Conservation (phyloP, 768 basidiomycete genomes). For the Rhodosporidiobolus odoratus region DNA sequence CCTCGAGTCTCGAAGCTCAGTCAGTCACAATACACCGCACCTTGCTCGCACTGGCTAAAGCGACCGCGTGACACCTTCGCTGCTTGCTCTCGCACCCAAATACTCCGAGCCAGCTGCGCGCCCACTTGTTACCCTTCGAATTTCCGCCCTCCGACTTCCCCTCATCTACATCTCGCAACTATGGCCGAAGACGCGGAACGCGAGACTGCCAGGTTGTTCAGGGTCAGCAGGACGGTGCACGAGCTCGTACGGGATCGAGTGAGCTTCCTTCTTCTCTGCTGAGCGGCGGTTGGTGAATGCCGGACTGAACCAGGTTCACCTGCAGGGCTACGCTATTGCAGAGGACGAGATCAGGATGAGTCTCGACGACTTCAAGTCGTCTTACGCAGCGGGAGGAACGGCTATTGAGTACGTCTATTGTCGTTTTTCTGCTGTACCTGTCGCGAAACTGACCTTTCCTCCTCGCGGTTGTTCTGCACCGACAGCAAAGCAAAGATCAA, state of each 20-base stretch:
- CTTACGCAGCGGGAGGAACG: conserved; percentile 64
- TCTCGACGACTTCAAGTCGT: conserved; percentile 66
- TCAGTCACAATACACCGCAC: too few relatives aligned
- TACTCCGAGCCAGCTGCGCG: background rate
- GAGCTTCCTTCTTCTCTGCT: conserved; percentile 37
- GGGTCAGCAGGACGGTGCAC: conserved; percentile 91
- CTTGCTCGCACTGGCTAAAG: too few relatives aligned
- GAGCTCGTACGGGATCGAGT: conserved; percentile 95
- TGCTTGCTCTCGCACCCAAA: background rate
- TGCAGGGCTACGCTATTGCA: conserved; percentile 84
- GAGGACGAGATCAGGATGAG: conserved; percentile 91
- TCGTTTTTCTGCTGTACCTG: background rate
- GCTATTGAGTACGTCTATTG: conserved; percentile 67
- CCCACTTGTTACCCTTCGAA: background rate
- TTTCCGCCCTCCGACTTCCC: background rate
- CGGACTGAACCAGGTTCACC: background rate
- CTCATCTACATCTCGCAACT: background rate
- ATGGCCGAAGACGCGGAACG: conserved; percentile 39
- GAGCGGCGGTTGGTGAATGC: background rate
- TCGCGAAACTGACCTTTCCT: background rate
- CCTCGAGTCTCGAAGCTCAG: too few relatives aligned
- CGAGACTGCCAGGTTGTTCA: conserved; percentile 70
- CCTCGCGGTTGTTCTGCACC: background rate
- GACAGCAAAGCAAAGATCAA: conserved; percentile 83
- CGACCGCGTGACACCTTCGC: background rate